Conservation (phyloP, 768 basidiomycete species). For the Polyporus arcularius region DNA sequence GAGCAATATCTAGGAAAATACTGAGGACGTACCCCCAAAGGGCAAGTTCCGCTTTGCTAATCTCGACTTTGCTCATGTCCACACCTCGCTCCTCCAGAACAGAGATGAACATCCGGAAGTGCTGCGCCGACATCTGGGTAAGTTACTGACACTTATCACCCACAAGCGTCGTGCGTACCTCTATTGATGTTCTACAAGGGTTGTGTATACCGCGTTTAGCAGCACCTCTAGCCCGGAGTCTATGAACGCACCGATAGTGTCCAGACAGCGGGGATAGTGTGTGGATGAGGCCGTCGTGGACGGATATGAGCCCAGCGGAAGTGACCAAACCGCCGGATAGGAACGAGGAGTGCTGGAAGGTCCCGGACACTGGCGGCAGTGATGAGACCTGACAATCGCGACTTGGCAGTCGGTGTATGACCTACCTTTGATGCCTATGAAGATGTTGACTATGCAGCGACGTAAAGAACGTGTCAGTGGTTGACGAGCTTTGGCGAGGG, state of each 20-base stretch:
- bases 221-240: no score
- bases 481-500: neutral
- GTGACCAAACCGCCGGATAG: conserved; percentile 59
- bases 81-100: conserved; percentile 53
- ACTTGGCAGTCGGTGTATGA: neutral
- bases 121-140: conserved; percentile 34
- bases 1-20: neutral
- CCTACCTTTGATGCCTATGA: conserved; percentile 64
- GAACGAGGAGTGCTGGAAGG: conserved; percentile 69
- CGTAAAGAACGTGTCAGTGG: neutral
- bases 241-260: conserved; percentile 48
- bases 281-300: conserved; percentile 61
- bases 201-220: neutral
- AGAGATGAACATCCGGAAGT: conserved; percentile 58
- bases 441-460: conserved; percentile 53
- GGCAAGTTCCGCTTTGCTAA: conserved; percentile 60
- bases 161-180: conserved; percentile 32
- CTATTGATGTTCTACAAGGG: conserved; percentile 49
- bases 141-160: neutral
- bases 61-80: conserved; percentile 59
- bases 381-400: neutral
- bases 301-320: conserved; percentile 65
- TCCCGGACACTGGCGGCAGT: conserved; percentile 43
- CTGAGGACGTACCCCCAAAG: conserved; percentile 49
- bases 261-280: conserved; percentile 66